Evolutionary conservation across 192 early-diverging fungal genomes (phyloP).

Genomic region (Coemansia furcata): DNA sequence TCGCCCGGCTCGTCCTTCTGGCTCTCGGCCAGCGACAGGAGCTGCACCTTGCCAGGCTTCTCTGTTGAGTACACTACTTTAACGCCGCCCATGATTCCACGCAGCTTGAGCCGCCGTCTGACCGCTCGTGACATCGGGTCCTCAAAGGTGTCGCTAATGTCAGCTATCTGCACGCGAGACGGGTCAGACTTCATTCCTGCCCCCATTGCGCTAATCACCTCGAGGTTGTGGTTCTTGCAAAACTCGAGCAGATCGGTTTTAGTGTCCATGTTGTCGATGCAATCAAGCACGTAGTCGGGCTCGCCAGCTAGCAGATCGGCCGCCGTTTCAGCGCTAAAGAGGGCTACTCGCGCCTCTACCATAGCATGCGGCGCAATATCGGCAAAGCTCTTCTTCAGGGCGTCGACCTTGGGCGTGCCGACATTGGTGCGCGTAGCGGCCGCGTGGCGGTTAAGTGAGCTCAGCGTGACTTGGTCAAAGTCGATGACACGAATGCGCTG

Average conservation of each 20-base stretch:
- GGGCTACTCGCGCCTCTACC: constrained; percentile 73
- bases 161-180: constrained; percentile 93
- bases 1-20: constrained; percentile 82
- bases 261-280: constrained; percentile 95
- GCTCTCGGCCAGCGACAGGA: constrained; percentile 86
- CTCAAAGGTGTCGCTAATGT: constrained; percentile 92
- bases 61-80: constrained; percentile 95
- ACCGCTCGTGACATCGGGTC: constrained; percentile 91
- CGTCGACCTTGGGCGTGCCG: constrained; percentile 80
- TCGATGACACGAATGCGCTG: constrained; percentile 86
- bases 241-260: constrained; percentile 87
- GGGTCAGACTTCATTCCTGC: constrained; percentile 97
- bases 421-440: constrained; percentile 89
- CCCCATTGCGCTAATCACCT: constrained; percentile 93
- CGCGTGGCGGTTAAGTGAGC: constrained; percentile 91
- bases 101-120: constrained; percentile 66
- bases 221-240: constrained; percentile 71
- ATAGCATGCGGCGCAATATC: constrained; percentile 75
- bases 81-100: constrained; percentile 75
- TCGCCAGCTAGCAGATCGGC: constrained; percentile 65
- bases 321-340: constrained; percentile 74
- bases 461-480: constrained; percentile 96
- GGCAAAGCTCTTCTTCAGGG: constrained; percentile 70
- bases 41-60: constrained; percentile 86
- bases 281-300: constrained; percentile 79